Percentiles rank a stretch among this genome's conserved stretches.
Evolutionary conservation across 306 rosid genomes (phyloP).

Genomic region (Trichosanthes truncata): DNA sequence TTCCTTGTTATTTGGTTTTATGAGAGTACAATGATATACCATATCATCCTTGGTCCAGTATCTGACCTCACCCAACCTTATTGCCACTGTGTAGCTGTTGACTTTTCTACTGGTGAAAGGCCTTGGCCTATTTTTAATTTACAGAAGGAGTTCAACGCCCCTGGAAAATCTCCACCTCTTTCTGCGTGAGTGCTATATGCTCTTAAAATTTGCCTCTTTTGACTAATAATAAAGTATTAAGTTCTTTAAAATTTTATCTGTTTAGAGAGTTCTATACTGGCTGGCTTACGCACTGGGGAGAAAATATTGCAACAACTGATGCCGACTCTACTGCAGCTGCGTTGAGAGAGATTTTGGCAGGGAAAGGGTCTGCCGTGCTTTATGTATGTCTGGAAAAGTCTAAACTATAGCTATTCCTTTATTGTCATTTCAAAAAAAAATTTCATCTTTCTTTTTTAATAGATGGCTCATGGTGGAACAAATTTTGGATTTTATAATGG

Average conservation of each 20-base stretch:
- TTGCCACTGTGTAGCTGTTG: slow-evolving; percentile 58
- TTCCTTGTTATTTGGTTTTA: neutral
- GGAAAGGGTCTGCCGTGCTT: slow-evolving; percentile 81
- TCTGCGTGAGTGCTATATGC: slow-evolving; percentile 41
- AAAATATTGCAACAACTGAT: slow-evolving; percentile 49
- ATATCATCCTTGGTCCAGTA: slow-evolving; percentile 6
- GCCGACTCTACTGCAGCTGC: slow-evolving; percentile 68
- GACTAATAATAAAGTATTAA: slow-evolving; percentile 6
- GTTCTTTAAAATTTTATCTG: slow-evolving; percentile 23
- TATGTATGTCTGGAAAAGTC: slow-evolving; percentile 41
- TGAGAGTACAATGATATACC: neutral
- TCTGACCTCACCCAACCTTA: slow-evolving; percentile 10
- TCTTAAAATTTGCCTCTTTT: slow-evolving; percentile 15
- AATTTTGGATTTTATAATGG: slow-evolving; percentile 93
- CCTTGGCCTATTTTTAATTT: slow-evolving; percentile 88
- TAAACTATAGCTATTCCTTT: slow-evolving; percentile 7
- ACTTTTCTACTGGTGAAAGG: slow-evolving; percentile 68
- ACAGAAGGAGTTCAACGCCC: slow-evolving; percentile 85
- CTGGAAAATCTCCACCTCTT: slow-evolving; percentile 91
- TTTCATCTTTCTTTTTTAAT: slow-evolving; percentile 19
- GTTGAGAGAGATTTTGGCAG: slow-evolving; percentile 56
- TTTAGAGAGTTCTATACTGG: slow-evolving; percentile 94
- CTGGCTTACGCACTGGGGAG: slow-evolving; percentile 99
- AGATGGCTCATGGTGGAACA: slow-evolving; percentile 98
- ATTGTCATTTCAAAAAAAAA: slow-evolving; percentile 7